Percentiles rank a stretch among this genome's conserved stretches.
Evolutionary conservation across 1,139 yeast genomes (phyloP).

Genomic region (Kluyveromyces marxianus): DNA sequence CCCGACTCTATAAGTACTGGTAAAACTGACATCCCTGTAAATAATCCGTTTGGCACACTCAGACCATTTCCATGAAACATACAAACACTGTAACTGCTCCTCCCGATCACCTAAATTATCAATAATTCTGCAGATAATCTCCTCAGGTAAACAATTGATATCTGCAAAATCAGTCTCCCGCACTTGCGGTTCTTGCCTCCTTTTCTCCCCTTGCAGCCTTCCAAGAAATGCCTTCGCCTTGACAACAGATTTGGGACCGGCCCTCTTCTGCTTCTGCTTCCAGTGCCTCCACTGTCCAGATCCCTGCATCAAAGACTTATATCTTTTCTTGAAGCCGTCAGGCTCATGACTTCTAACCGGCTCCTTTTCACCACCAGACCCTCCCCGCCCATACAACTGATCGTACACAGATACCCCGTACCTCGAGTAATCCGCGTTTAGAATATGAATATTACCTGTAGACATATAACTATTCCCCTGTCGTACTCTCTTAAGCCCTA

Average conservation of each 20-base stretch:
- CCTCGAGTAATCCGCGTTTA: constrained; percentile 23
- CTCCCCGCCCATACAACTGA: constrained; percentile 13
- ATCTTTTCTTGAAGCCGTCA: constrained; percentile 17
- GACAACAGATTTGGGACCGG: not conserved
- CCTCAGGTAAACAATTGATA: constrained; percentile 25
- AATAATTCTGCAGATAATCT: constrained; percentile 22
- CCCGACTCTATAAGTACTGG: constrained; percentile 67
- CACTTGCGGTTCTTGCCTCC: too few relatives aligned
- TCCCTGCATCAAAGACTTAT: not conserved
- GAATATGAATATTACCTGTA: constrained; percentile 16
- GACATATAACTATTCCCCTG: not conserved
- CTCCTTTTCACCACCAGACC: not conserved
- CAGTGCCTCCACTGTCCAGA: constrained; percentile 10
- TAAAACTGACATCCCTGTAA: constrained; percentile 47
- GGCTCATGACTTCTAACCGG: too few relatives aligned
- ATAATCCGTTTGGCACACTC: constrained; percentile 45
- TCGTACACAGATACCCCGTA: constrained; percentile 27
- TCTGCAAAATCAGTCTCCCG: constrained; percentile 11
- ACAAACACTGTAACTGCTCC: constrained; percentile 37
- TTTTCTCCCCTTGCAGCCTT: constrained; percentile 1
- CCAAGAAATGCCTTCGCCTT: constrained; percentile 9
- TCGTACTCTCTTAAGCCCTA: not conserved
- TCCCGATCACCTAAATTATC: constrained; percentile 26
- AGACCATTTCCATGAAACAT: constrained; percentile 45
- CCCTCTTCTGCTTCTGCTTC: not conserved